Percentiles rank a stretch among this genome's conserved stretches.
Conservation (phyloP, 2,329 filamentous ascomycete species). For the Diaporthe ilicicola region DNA sequence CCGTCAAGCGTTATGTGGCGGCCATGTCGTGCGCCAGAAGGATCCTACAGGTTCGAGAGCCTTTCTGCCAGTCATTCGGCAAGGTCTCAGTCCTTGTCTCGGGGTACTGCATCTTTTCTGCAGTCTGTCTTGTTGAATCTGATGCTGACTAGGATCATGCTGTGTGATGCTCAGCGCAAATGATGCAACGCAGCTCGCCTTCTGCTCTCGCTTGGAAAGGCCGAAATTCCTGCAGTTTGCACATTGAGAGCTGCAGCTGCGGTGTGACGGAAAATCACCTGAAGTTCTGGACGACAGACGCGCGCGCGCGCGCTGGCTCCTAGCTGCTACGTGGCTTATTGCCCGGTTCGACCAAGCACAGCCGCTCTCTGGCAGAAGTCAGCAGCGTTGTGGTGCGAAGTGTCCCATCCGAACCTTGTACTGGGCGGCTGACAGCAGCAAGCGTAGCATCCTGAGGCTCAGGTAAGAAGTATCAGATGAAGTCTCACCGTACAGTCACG, state of each 20-base stretch:
- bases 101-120: constrained; percentile 15
- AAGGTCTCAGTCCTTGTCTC: constrained; percentile 25
- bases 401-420: constrained; percentile 17
- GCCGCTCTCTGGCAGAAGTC: not conserved
- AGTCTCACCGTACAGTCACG: constrained; percentile 14
- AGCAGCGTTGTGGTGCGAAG: constrained; percentile 2
- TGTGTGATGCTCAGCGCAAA: constrained; percentile 21
- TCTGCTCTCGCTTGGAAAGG: constrained; percentile 23
- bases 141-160: constrained; percentile 11
- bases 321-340: not conserved
- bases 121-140: not conserved
- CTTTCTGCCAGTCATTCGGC: constrained; percentile 23
- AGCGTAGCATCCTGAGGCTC: constrained; percentile 23
- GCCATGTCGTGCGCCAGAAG: constrained; percentile 30
- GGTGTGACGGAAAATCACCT: constrained; percentile 18
- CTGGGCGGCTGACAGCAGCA: constrained; percentile 19
- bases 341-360: not conserved
- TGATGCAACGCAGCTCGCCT: constrained; percentile 30
- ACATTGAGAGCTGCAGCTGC: constrained; percentile 10
- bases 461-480: constrained; percentile 19
- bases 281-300: constrained; percentile 7
- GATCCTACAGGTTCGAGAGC: constrained; percentile 21
- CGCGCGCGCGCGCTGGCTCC: not conserved
- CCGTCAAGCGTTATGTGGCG: constrained; percentile 12
- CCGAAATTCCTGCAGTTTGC: constrained; percentile 26